Evolutionary conservation across 2,329 filamentous ascomycete genomes (phyloP).

Genomic region (Elsinoe necatrix): DNA sequence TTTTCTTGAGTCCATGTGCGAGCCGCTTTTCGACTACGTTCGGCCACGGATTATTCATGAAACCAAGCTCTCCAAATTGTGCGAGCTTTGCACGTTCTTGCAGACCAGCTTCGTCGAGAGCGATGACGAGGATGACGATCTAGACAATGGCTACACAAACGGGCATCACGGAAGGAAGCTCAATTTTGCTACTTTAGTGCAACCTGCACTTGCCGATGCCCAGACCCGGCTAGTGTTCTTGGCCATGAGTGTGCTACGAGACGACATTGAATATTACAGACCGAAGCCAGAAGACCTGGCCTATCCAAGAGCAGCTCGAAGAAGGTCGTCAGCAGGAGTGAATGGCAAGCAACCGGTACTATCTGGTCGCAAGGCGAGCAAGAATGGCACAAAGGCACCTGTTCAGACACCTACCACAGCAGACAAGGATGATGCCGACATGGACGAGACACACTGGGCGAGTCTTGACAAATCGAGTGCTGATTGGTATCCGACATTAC

Average conservation of each 20-base stretch:
- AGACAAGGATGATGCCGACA: constrained; percentile 44
- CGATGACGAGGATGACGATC: constrained; percentile 43
- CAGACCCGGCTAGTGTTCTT: constrained; percentile 60
- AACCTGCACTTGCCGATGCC: constrained; percentile 58
- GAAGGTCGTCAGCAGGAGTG: constrained; percentile 18
- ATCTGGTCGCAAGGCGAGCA: constrained; percentile 41
- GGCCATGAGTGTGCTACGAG: constrained; percentile 52
- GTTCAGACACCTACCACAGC: constrained; percentile 44
- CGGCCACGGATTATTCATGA: constrained; percentile 59
- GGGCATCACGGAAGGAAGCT: constrained; percentile 39
- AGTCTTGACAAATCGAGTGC: constrained; percentile 25
- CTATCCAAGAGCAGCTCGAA: constrained; percentile 43
- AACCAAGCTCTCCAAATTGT: constrained; percentile 56
- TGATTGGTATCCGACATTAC: constrained; percentile 59
- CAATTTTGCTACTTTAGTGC: constrained; percentile 54
- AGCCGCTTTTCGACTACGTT: constrained; percentile 59
- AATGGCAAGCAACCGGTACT: constrained; percentile 36
- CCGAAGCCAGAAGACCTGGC: constrained; percentile 58
- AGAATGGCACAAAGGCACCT: constrained; percentile 31
- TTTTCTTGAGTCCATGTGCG: constrained; percentile 58
- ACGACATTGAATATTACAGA: constrained; percentile 59
- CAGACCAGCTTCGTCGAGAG: constrained; percentile 56
- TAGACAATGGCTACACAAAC: constrained; percentile 44
- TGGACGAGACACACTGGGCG: constrained; percentile 43
- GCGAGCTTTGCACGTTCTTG: constrained; percentile 57